Evolutionary conservation across 108 stramenopile species (phyloP), one percentile per base, ranked within the genome.

Genomic region (Craspedostauros australis): DNA sequence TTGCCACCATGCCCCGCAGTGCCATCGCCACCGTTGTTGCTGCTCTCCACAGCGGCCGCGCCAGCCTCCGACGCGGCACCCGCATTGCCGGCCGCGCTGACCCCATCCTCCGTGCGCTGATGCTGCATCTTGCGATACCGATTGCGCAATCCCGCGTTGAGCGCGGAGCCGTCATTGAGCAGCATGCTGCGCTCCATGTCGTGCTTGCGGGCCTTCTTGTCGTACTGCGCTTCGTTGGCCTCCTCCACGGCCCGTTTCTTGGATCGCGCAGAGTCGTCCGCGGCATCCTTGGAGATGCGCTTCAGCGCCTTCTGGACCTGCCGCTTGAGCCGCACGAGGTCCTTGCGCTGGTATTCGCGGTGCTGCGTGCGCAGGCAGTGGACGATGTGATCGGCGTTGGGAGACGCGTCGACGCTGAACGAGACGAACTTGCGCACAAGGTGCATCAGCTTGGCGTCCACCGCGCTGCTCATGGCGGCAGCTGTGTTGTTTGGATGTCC

Each of bases 281-380:
- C n/a, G n/a, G n/a, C n/a, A n/a, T n/a, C 19, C 20, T 25, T 40
- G 31, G 8, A 39, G 18, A 24, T 66, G 7, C 22, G 34, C 16
- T 31, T 18, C 19, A 88, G 52, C 15, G 64, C 65, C 4, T 28
- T 50, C 40, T 84, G 77, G 5, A 85, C 79, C 15, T 80, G 64
- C 0, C 50, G 47, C 24, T 67, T 59, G 7, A 87, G 49, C 50
- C 53, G 53, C 5, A 51, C 48, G 0, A 40, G 21, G 28, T 83
- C 79, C 47, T 83, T 87, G n/a, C 85, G 60, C 64, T 72, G 70
- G 51, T 87, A 87, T 47, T 87, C 85, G 12, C 81, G 79, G 54
- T 84, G 72, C 24, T 79, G 62, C 2, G 62, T 51, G n/a, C 53
- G 31, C 39, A 77, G 34, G 18, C 60, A 59, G 21, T 62, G 43